Conservation (phyloP, 805 yeast genomes). For the Metschnikowia gelsemii region DNA sequence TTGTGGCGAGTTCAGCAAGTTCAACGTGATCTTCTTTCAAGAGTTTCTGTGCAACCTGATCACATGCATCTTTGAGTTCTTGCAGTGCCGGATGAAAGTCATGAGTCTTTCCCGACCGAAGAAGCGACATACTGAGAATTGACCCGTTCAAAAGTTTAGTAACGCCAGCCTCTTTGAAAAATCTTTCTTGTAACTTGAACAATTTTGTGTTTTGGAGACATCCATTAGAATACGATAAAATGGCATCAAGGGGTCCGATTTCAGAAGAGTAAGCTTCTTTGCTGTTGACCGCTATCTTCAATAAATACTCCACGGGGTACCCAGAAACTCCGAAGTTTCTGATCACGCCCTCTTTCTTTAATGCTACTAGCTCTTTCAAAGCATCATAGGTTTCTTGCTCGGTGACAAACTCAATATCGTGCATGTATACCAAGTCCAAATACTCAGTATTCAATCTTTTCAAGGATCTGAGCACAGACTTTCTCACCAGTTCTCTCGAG, state of each 20-base stretch:
- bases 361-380: conserved; percentile 51
- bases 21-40: conserved; percentile 45
- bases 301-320: conserved; percentile 73
- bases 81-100: conserved; percentile 77
- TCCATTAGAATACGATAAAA: conserved; percentile 77
- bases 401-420: conserved; percentile 81
- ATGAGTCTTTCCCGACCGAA: conserved; percentile 65
- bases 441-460: conserved; percentile 64
- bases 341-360: conserved; percentile 65
- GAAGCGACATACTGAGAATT: conserved; percentile 82
- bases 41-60: conserved; percentile 43
- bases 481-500: conserved; percentile 55
- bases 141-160: conserved; percentile 73
- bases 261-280: conserved; percentile 32
- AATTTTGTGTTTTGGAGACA: conserved; percentile 72
- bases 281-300: conserved; percentile 44
- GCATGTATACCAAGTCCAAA: conserved; percentile 80
- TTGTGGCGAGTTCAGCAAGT: conserved; percentile 76
- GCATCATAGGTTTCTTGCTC: conserved; percentile 59
- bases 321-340: conserved; percentile 78
- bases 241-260: conserved; percentile 68
- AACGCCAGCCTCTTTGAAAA: conserved; percentile 54
- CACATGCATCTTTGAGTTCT: conserved; percentile 54
- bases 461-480: conserved; percentile 66
- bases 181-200: conserved; percentile 46